A percentile compares a stretch with the other conserved stretches of the same genome.
Evolutionary conservation across 2,329 filamentous ascomycete genomes (phyloP).

Genomic region (Ilyonectria mors-panacis): DNA sequence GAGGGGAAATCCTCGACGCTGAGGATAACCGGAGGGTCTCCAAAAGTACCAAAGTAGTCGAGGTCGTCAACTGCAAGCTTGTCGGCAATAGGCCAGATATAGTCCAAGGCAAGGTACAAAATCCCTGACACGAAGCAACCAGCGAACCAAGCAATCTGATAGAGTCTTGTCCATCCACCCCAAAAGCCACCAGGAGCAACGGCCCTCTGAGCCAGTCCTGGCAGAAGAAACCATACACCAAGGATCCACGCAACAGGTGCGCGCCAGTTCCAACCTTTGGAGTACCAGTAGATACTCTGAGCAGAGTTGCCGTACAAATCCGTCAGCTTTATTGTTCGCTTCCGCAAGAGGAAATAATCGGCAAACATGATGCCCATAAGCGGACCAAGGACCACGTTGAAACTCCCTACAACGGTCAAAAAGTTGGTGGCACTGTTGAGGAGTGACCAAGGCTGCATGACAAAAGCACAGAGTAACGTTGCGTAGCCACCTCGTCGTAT

Average conservation of each 20-base stretch:
- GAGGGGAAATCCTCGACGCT: not conserved
- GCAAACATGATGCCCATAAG: constrained; percentile 24
- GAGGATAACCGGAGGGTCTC: constrained; percentile 12
- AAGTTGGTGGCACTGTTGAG: constrained; percentile 21
- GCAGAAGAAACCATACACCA: constrained; percentile 36
- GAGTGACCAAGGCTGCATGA: constrained; percentile 44
- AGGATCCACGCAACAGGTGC: constrained; percentile 36
- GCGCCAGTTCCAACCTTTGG: constrained; percentile 42
- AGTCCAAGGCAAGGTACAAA: constrained; percentile 40
- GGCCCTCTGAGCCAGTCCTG: constrained; percentile 44
- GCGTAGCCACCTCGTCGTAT: constrained; percentile 13
- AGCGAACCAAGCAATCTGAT: constrained; percentile 45
- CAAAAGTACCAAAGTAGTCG: constrained; percentile 50
- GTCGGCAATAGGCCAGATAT: constrained; percentile 38
- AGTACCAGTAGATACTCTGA: constrained; percentile 44
- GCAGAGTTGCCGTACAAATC: constrained; percentile 45
- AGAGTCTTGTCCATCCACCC: constrained; percentile 47
- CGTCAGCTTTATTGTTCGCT: constrained; percentile 43
- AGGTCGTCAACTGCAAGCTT: constrained; percentile 41
- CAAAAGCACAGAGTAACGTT: constrained; percentile 35
- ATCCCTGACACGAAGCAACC: constrained; percentile 37
- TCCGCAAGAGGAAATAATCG: constrained; percentile 48
- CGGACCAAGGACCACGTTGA: constrained; percentile 20
- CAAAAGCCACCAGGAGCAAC: constrained; percentile 28
- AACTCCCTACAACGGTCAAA: constrained; percentile 17